A percentile compares a stretch with the other conserved stretches of the same genome.
Conservation (phyloP, 345 rosid genomes). For the Passiflora organensis region DNA sequence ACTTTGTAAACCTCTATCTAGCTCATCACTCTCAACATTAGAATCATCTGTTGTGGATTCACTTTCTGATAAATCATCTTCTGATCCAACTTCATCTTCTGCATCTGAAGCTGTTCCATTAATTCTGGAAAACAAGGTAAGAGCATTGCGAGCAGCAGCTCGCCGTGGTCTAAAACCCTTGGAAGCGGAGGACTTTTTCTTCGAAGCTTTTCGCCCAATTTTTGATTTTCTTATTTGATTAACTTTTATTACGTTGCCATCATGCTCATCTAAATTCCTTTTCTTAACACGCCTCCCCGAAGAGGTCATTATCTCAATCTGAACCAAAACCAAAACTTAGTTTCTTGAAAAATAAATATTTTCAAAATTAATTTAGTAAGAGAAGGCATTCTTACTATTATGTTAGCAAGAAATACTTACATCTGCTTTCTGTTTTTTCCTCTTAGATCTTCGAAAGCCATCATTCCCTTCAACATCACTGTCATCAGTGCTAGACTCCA, state of each 20-base stretch:
- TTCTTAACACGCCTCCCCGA: slow-evolving; percentile 91
- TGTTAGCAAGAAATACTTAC: slow-evolving; percentile 35
- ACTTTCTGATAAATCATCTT: slow-evolving; percentile 63
- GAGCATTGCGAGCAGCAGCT: slow-evolving; percentile 95
- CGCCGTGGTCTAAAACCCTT: slow-evolving; percentile 83
- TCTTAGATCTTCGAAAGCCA: slow-evolving; percentile 58
- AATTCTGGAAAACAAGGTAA: slow-evolving; percentile 71
- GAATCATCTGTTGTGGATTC: slow-evolving; percentile 60
- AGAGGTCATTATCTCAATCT: slow-evolving; percentile 81
- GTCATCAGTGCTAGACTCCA: slow-evolving; percentile 55
- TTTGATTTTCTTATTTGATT: slow-evolving; percentile 45
- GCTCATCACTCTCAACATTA: slow-evolving; percentile 56
- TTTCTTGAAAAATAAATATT: no score
- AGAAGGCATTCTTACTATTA: no score
- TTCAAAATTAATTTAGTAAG: no score
- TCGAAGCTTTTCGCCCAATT: slow-evolving; percentile 48
- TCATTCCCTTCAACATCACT: slow-evolving; percentile 61
- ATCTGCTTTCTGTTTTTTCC: slow-evolving; percentile 64
- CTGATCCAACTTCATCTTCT: slow-evolving; percentile 69
- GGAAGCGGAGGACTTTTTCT: slow-evolving; percentile 55
- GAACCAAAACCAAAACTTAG: slow-evolving; percentile 10
- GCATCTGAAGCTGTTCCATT: slow-evolving; percentile 69
- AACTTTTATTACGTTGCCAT: slow-evolving; percentile 43
- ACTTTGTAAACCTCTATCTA: slow-evolving; percentile 44
- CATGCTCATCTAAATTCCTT: slow-evolving; percentile 72